Base-by-base conservation (phyloP, 2,329 filamentous ascomycete species). In the Gliomastix tumulicola region DNA sequence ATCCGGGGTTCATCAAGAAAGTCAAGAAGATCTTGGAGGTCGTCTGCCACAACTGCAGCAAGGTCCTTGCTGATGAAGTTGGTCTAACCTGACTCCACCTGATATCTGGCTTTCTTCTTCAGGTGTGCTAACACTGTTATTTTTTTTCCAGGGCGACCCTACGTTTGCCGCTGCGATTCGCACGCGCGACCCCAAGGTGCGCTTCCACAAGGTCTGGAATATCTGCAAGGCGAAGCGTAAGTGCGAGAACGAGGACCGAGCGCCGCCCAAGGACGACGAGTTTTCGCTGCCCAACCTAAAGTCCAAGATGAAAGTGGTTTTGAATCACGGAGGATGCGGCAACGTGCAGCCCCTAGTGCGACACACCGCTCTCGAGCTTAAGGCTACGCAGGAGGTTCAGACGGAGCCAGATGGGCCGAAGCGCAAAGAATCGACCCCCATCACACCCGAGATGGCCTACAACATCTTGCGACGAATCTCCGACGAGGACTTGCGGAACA, bases 1-100 rank as follows among this genome's bases (percentile, higher is more conserved):
- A 99, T 52, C 68, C 73, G 70, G 92, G 92, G 54, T 99, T 96
- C 66, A 84, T 99, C 68, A 94, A 87, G 63, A 97, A 97, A 71
- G 89, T 95, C 66, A 98, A 99, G 75, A 98, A 97, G 74, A 79
- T 99, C 53, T 73, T 98, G 62, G 94, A 98, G 75, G 92, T 89
- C 51, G 89, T 98, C 63, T 98, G 94, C 76, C 89, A 95, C 69
- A 96, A 94, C 65, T 98, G 94, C 74, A 90, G 89, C 68, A 94
- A 92, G 73, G 87, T 97, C 58, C 79, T 95, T 73, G 84, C 88
- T 67, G 89, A 97, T 77, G 86, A 88, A 82, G 90, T 97, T 82
- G 88, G 90, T 94, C 71, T 73, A 45, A 52, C 59, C 55, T 56
- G 39, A 71, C 69, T 71, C 71, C 69, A 60, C 55, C 59, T 64